Evolutionary conservation across 2,329 filamentous ascomycete genomes (phyloP), one percentile per base, ranked within the genome.

Genomic region (Diplocarpon mali): DNA sequence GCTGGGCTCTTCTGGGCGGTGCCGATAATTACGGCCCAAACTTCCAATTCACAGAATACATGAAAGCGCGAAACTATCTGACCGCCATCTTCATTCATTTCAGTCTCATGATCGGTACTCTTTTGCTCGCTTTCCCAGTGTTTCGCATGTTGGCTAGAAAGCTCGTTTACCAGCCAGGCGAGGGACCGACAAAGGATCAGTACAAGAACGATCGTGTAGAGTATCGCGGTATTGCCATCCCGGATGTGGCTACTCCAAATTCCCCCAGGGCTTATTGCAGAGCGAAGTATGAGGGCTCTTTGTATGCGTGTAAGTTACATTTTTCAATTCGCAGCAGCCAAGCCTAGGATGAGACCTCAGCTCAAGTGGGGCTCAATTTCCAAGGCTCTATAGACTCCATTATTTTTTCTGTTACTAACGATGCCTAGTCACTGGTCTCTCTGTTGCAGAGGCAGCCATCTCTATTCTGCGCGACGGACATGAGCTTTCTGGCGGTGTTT

Each of bases 401-500:
- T 12, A 14, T 12, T 32, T 9, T 32, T 40, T 10, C 15, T 6
- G 10, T 5, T 9, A 11, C 55, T 59, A 43, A 42, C 29, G 5
- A 30, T 36, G 13, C 13, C 32, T 12, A 81, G 78, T 85, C 41
- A 87, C 83, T 3, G 84, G 72, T 0, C 57, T 79, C 14, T 68
- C 82, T 24, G 58, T 85, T 12, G 71, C 73, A 2, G 71, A 86
- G 55, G 83, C 73, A 11, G 83, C 82, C 3, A 65, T 74, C 32
- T 77, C 78, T 0, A 66, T 89, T 28, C 65, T 87, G 13, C 69
- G 81, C 46, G 79, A 83, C 32, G 70, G 78, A 12, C 62, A 57
- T 32, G 67, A 70, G 38, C 64, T 85, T 11, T 69, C 69, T 1
- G 83, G 83, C 14, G 84, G 83, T 2, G 66, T 86, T 17, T 75